Evolutionary conservation across 2,329 filamentous ascomycete species (phyloP), one percentile per base, ranked within the genome.

Genomic region (Zalaria obscura): DNA sequence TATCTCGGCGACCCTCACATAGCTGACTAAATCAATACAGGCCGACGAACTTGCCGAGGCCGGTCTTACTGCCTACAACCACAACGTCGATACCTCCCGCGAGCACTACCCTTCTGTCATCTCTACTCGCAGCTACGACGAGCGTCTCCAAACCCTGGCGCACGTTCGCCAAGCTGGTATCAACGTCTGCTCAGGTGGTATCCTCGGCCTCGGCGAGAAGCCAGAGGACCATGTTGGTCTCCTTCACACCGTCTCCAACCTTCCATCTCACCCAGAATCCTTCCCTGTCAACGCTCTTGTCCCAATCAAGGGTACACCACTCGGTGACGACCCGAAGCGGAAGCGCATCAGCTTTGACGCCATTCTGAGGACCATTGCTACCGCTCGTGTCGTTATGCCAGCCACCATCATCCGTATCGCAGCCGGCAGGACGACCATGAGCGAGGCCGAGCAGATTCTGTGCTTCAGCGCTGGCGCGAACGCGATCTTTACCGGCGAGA

Each of bases 401-500:
- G 72, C 72, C 1, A 91, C 86, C 11, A 93, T 93, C 50, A 85
- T 94, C 48, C 78, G 87, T 35, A 77, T 93, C 38, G 87, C 87
- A 0, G 87, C 87, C 0, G 87, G 87, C 3, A 70, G 87, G 37
- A 87, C 84, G 58, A 83, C 79, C 8, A 81, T 94, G 74, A 73
- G 75, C 3, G 87, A 94, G 64, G 85, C 91, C 63, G 81, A 93
- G 66, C 87, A 94, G 64, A 79, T 85, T 9, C 59, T 89, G 49
- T 93, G 86, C 62, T 94, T 93, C 65, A 80, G 84, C 74, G 85
- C 86, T 0, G 87, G 87, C 9, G 87, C 87, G 1, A 94, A 94
- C 53, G 87, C 87, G n/a, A 81, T 94, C 29, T 94, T 94, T 57
- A 94, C 87, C 0, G 87, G 87, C 5, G 87, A 94, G 67, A 93